Percentiles rank a stretch among this genome's conserved stretches.
Conservation (phyloP, 352 stramenopile genomes). For the Elongisporangium senticosum region DNA sequence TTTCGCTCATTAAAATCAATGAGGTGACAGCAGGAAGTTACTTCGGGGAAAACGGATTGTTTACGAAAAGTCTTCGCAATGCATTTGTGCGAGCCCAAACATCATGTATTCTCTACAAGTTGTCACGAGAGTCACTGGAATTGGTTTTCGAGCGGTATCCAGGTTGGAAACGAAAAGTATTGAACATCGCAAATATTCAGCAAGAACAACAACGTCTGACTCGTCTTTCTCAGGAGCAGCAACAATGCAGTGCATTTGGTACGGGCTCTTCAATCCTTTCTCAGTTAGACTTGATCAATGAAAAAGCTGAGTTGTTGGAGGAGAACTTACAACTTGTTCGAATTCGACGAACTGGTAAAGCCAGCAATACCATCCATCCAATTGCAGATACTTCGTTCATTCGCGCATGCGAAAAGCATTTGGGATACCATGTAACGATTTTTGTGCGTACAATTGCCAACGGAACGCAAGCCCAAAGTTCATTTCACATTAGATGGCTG, state of each 20-base stretch:
- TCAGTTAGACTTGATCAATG: background rate
- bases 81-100: constrained; percentile 31
- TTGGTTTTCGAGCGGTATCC: constrained; percentile 48
- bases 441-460: background rate
- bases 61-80: constrained; percentile 30
- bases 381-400: background rate
- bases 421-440: background rate
- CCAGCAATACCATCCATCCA: background rate
- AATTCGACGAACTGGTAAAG: background rate
- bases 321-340: background rate
- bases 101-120: constrained; percentile 42
- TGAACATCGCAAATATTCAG: constrained; percentile 38
- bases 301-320: background rate
- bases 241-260: background rate
- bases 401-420: background rate
- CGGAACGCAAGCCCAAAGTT: constrained; percentile 33
- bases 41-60: constrained; percentile 46
- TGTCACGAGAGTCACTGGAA: constrained; percentile 39
- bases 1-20: constrained; percentile 23
- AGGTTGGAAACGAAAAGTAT: constrained; percentile 40
- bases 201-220: constrained; percentile 13
- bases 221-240: background rate
- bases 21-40: constrained; percentile 36
- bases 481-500: constrained; percentile 38
- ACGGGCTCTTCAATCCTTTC: background rate